Percentiles rank a stretch among this genome's conserved stretches.
phyloP scores from a whole-genome alignment of 768 basidiomycete genomes.

The Gymnopilus junonius region DNA sequence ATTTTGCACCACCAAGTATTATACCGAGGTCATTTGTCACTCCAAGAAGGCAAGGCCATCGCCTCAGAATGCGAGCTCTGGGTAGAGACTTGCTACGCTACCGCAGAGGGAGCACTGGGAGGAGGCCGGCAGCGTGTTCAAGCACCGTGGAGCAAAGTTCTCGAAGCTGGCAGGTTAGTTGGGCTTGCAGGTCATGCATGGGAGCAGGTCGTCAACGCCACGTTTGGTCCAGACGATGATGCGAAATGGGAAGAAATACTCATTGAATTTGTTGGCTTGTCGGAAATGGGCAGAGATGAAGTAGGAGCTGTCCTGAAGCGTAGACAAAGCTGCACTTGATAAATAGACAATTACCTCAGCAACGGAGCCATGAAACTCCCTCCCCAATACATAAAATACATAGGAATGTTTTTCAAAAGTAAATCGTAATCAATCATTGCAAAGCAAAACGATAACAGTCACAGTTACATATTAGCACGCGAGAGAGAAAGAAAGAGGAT shows the following conservation, averaged over 20 bases:
- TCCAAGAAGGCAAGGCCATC: slow-evolving; percentile 63
- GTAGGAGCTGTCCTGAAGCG: slow-evolving; percentile 58
- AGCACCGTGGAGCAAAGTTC: slow-evolving; percentile 75
- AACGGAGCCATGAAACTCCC: slow-evolving; percentile 13
- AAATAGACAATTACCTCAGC: neutral
- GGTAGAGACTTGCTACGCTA: slow-evolving; percentile 76
- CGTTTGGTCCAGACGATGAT: slow-evolving; percentile 50
- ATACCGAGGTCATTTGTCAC: slow-evolving; percentile 72
- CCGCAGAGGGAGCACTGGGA: slow-evolving; percentile 50
- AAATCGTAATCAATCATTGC: slow-evolving; percentile 30
- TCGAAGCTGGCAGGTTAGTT: slow-evolving; percentile 73
- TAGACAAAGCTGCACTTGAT: slow-evolving; percentile 34
- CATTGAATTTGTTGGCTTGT: slow-evolving; percentile 56
- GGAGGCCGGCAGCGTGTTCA: slow-evolving; percentile 60
- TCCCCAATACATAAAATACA: slow-evolving; percentile 23
- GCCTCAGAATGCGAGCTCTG: slow-evolving; percentile 79
- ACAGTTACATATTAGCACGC: slow-evolving; percentile 30
- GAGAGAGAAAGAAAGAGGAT: slow-evolving; percentile 24
- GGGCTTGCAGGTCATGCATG: slow-evolving; percentile 61
- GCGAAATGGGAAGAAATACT: slow-evolving; percentile 61
- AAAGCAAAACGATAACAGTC: slow-evolving; percentile 44
- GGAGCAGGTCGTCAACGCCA: slow-evolving; percentile 46
- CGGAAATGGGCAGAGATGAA: slow-evolving; percentile 67
- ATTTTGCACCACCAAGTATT: slow-evolving; percentile 84
- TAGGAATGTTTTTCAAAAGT: slow-evolving; percentile 11